Evolutionary conservation across 1,139 yeast species (phyloP).

Genomic region (Lodderomyces metapsilosis): DNA sequence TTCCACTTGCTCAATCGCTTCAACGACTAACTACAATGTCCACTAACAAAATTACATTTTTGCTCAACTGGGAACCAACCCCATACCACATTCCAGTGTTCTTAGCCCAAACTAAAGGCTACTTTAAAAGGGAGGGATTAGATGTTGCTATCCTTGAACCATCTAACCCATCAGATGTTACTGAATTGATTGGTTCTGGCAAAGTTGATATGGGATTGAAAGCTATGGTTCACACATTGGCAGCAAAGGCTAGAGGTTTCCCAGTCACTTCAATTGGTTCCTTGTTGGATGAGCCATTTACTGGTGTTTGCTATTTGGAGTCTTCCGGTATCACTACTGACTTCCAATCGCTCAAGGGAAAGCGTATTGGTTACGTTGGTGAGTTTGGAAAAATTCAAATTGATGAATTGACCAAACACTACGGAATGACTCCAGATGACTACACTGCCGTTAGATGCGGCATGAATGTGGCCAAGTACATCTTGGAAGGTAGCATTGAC

Average conservation of each 20-base stretch:
- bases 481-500: slow-evolving; percentile 54
- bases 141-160: slow-evolving; percentile 57
- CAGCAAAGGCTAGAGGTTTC: slow-evolving; percentile 59
- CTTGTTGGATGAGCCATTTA: slow-evolving; percentile 56
- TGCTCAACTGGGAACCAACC: slow-evolving; percentile 57
- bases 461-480: slow-evolving; percentile 58
- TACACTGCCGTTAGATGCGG: slow-evolving; percentile 63
- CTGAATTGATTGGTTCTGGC: slow-evolving; percentile 56
- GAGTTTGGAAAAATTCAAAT: slow-evolving; percentile 60
- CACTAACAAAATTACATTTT: slow-evolving; percentile 50
- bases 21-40: slow-evolving; percentile 9
- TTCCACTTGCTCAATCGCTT: not conserved
- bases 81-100: slow-evolving; percentile 58
- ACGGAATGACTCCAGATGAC: slow-evolving; percentile 55
- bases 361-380: slow-evolving; percentile 56
- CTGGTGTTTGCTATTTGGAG: slow-evolving; percentile 53
- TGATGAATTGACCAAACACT: slow-evolving; percentile 55
- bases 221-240: slow-evolving; percentile 62
- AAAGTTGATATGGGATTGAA: slow-evolving; percentile 59
- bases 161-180: slow-evolving; percentile 58
- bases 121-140: slow-evolving; percentile 49
- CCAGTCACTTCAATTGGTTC: slow-evolving; percentile 59
- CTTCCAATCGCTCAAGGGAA: slow-evolving; percentile 52
- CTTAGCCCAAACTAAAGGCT: slow-evolving; percentile 51
- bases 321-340: slow-evolving; percentile 52